These are phyloP conservation scores for Trichoderma koningii DNA, from an alignment of 2,329 filamentous ascomycete species.

Conservation along the genomic window DNA sequence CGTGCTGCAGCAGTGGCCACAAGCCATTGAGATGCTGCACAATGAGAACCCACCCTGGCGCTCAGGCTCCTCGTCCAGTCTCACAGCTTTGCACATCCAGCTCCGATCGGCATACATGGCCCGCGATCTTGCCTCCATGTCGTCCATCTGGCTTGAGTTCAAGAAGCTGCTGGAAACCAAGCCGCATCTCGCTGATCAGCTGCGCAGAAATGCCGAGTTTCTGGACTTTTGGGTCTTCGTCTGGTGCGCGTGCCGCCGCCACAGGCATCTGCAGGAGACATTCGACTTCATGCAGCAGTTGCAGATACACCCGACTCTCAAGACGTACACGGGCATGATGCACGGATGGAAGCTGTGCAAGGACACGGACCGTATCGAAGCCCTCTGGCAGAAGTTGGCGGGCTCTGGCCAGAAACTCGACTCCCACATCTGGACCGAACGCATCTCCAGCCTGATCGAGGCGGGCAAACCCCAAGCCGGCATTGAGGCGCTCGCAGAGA, in stretches of 20 bases:
- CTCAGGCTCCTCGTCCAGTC: not conserved
- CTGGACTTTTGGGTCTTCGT: constrained; percentile 47
- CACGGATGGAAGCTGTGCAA: constrained; percentile 65
- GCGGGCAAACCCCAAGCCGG: constrained; percentile 56
- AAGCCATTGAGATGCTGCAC: constrained; percentile 33
- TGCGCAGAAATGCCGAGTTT: constrained; percentile 41
- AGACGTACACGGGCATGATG: constrained; percentile 74
- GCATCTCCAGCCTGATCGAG: constrained; percentile 66
- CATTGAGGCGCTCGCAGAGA: constrained; percentile 65
- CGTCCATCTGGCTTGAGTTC: constrained; percentile 42
- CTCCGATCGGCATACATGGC: constrained; percentile 37
- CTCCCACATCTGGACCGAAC: constrained; percentile 66
- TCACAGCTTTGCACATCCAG: constrained; percentile 36
- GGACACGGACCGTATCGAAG: constrained; percentile 61
- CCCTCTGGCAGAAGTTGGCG: constrained; percentile 67
- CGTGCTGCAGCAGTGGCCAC: constrained; percentile 37
- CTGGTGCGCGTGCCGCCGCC: constrained; percentile 42
- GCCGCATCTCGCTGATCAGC: constrained; percentile 33
- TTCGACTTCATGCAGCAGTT: constrained; percentile 49
- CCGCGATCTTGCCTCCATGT: constrained; percentile 37
- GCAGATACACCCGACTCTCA: constrained; percentile 60
- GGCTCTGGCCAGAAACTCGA: constrained; percentile 63
- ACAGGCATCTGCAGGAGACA: constrained; percentile 39
- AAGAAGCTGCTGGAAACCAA: constrained; percentile 33
- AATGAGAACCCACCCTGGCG: constrained; percentile 33